Evolutionary conservation across 805 yeast genomes (phyloP).

Genomic region (Myxozyma geophila): DNA sequence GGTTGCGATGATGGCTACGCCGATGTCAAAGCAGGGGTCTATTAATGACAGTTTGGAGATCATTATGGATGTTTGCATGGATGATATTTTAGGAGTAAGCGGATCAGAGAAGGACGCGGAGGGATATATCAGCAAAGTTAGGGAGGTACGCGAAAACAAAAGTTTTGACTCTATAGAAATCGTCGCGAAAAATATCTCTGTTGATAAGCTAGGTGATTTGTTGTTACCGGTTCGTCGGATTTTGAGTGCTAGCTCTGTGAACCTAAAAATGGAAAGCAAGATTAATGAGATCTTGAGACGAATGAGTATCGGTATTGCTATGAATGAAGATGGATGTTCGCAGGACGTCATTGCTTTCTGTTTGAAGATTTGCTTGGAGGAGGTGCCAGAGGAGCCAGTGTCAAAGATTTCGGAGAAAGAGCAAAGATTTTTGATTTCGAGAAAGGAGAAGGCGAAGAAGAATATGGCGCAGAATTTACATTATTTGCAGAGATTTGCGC

Average conservation of each 20-base stretch:
- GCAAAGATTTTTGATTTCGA: slow-evolving; percentile 42
- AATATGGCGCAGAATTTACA: slow-evolving; percentile 57
- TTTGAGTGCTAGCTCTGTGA: slow-evolving; percentile 65
- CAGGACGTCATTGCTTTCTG: slow-evolving; percentile 70
- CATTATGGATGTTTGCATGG: slow-evolving; percentile 79
- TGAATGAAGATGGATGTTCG: slow-evolving; percentile 62
- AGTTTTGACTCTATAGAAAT: slow-evolving; percentile 87
- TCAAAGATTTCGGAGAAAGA: slow-evolving; percentile 44
- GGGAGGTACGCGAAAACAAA: slow-evolving; percentile 87
- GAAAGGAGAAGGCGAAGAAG: slow-evolving; percentile 60
- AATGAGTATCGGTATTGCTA: slow-evolving; percentile 76
- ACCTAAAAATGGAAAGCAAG: slow-evolving; percentile 70
- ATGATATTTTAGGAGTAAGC: slow-evolving; percentile 87
- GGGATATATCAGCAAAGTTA: slow-evolving; percentile 81
- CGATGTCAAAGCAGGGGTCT: slow-evolving; percentile 64
- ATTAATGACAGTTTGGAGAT: slow-evolving; percentile 64
- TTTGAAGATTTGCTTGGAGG: slow-evolving; percentile 59
- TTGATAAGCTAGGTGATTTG: slow-evolving; percentile 60
- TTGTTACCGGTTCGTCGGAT: slow-evolving; percentile 69
- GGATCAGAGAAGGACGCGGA: slow-evolving; percentile 95
- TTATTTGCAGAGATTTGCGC: slow-evolving; percentile 72
- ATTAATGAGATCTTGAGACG: slow-evolving; percentile 79
- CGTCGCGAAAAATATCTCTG: slow-evolving; percentile 64
- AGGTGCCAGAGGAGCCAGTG: slow-evolving; percentile 26
- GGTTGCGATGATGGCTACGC: slow-evolving; percentile 52